phyloP scores from a whole-genome alignment of 768 basidiomycete genomes.

The Pholiota microspora region DNA sequence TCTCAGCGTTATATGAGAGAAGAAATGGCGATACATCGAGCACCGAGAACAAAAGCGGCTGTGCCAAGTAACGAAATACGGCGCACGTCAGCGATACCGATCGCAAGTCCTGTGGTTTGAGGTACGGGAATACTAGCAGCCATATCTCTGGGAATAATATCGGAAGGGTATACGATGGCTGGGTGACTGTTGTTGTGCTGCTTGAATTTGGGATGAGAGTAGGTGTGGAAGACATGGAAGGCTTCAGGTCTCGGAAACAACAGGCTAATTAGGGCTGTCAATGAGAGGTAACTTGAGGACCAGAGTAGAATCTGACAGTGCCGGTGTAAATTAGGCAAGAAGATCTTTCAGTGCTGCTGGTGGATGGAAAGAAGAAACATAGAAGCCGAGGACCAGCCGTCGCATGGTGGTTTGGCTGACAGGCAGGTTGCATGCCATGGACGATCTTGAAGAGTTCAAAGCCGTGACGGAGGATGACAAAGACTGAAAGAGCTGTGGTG shows the following conservation, averaged over 20 bases:
- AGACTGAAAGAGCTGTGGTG: neutral
- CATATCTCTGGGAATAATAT: constrained; percentile 33
- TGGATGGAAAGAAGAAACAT: neutral
- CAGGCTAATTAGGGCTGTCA: neutral
- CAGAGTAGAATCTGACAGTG: neutral
- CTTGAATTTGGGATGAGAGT: neutral
- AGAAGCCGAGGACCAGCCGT: neutral
- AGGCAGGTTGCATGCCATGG: neutral
- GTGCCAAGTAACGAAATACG: constrained; percentile 31
- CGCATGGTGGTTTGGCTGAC: neutral
- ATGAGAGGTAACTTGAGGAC: neutral
- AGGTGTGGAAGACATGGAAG: neutral
- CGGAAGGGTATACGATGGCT: neutral
- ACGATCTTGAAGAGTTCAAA: neutral
- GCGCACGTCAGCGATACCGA: constrained; percentile 29
- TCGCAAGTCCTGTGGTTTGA: constrained; percentile 27
- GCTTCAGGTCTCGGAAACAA: neutral
- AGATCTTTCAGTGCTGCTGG: neutral
- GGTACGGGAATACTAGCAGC: constrained; percentile 31
- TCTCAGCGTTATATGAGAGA: constrained; percentile 27
- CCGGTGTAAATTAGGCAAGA: neutral
- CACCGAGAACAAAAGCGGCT: constrained; percentile 34
- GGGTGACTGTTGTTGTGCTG: neutral
- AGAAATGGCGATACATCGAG: constrained; percentile 36
- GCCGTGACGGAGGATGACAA: constrained; percentile 1